Evolutionary conservation across 371 early-diverging fungal genomes (phyloP).

Genomic region (Capniomyces stellatus): DNA sequence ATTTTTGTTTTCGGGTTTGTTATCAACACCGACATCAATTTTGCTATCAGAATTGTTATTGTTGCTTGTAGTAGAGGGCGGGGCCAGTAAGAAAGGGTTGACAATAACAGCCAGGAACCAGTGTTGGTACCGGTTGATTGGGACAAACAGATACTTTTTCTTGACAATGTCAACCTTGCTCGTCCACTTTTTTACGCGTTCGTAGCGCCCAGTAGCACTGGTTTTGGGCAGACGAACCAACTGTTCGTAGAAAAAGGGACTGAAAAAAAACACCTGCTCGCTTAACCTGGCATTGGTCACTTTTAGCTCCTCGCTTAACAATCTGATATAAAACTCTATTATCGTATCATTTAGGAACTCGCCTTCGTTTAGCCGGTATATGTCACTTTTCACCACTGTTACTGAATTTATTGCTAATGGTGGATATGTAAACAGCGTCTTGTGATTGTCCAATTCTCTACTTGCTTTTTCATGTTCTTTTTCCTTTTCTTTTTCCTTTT

Average conservation of each 20-base stretch:
- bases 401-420: conserved; percentile 19
- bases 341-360: conserved; percentile 51
- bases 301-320: conserved; percentile 15
- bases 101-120: conserved; percentile 49
- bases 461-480: neutral
- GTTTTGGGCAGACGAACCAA: conserved; percentile 12
- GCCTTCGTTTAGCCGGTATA: conserved; percentile 27
- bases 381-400: conserved; percentile 26
- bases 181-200: conserved; percentile 39
- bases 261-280: conserved; percentile 31
- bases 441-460: conserved; percentile 1
- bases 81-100: conserved; percentile 34
- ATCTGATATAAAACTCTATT: conserved; percentile 42
- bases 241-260: conserved; percentile 38
- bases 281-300: conserved; percentile 9
- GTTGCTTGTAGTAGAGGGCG: no score
- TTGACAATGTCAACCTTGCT: conserved; percentile 35
- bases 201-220: conserved; percentile 12
- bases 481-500: neutral
- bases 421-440: conserved; percentile 21
- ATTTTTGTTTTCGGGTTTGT: neutral
- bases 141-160: conserved; percentile 38
- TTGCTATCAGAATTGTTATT: neutral
- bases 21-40: neutral
- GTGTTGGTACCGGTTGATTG: conserved; percentile 48